Percentiles rank a stretch among this genome's conserved stretches.
phyloP scores from a whole-genome alignment of 2,329 filamentous ascomycete species.

The Sphaerulina vaccinii region DNA sequence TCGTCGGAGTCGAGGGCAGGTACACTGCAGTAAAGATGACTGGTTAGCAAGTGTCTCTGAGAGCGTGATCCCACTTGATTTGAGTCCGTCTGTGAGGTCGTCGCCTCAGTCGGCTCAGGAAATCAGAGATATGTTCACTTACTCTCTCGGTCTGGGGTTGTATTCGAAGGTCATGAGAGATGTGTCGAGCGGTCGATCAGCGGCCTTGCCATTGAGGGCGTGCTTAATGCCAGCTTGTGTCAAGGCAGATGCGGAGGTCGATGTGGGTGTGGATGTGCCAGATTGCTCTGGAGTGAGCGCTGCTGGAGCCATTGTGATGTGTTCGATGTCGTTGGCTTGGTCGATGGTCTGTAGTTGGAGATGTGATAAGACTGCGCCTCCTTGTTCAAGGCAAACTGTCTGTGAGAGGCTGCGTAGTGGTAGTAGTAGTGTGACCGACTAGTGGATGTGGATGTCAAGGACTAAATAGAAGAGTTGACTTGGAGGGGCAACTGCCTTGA shows the following conservation, averaged over 20 bases:
- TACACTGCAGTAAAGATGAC: constrained; percentile 43
- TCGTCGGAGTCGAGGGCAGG: constrained; percentile 44
- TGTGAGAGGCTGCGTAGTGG: too few species aligned
- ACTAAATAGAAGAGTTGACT: background rate
- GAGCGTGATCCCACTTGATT: too few species aligned
- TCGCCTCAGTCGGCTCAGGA: too few species aligned
- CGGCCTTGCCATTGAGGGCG: constrained; percentile 20
- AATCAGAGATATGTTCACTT: too few species aligned
- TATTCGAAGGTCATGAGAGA: constrained; percentile 44
- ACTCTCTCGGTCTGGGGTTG: constrained; percentile 43
- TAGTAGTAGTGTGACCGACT: too few species aligned
- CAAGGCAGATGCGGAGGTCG: constrained; percentile 36
- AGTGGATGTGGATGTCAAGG: too few species aligned
- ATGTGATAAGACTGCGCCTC: background rate
- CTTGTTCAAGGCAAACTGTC: background rate
- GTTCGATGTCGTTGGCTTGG: background rate
- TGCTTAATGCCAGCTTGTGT: constrained; percentile 41
- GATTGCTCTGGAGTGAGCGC: constrained; percentile 38
- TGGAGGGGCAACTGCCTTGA: background rate
- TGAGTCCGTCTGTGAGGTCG: too few species aligned
- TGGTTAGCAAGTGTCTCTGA: too few species aligned
- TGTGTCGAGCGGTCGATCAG: constrained; percentile 44
- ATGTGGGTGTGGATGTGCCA: constrained; percentile 39
- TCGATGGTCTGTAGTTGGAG: background rate
- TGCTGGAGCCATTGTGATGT: constrained; percentile 36